Evolutionary conservation across 768 basidiomycete species (phyloP), one percentile per base, ranked within the genome.

Genomic region (Inosperma sp.): DNA sequence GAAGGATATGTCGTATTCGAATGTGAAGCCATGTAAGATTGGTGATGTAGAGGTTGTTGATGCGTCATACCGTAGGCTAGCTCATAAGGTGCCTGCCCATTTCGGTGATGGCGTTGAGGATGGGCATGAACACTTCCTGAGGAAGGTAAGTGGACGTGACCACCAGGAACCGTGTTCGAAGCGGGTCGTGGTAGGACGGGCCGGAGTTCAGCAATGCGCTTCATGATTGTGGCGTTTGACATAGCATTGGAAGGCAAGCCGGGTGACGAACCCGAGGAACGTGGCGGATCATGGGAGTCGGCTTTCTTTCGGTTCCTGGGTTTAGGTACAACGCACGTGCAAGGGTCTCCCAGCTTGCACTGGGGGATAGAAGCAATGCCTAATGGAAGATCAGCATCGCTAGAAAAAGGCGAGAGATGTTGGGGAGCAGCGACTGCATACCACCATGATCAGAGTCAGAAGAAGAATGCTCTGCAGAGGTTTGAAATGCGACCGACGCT

Each of bases 131-230:
- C 65, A n/a, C 68, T 42, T 44, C 66, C 69, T 6, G 72, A 68
- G 5, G 80, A 76, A 14, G 80, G 76, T 54, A 75, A 65, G 56
- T 81, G 80, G 14, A 74, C 48, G 37, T 72, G 70, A 3, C 77
- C 73, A 25, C 59, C 54, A 21, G 62, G 59, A 25, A 56, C 34
- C 22, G 46, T 52, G 51, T 30, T 53, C 41, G 53, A 35, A 7
- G 58, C 23, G 13, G 83, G 83, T 8, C 82, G 81, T 4, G 87
- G 87, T 29, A 86, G 78, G 16, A 88, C 82, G 2, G 85, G 83
- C 6, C 86, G 81, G 49, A 84, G 69, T 56, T 83, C 81, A 7
- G 82, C 76, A 40, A 83, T 78, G 51, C 83, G 41, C 43, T 45
- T 43, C 50, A 51, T 52, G 51, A 48, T 40, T 12, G 44, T 37